Evolutionary conservation across 2,329 filamentous ascomycete species (phyloP).

Genomic region (Ceratocystis diversiconidia): DNA sequence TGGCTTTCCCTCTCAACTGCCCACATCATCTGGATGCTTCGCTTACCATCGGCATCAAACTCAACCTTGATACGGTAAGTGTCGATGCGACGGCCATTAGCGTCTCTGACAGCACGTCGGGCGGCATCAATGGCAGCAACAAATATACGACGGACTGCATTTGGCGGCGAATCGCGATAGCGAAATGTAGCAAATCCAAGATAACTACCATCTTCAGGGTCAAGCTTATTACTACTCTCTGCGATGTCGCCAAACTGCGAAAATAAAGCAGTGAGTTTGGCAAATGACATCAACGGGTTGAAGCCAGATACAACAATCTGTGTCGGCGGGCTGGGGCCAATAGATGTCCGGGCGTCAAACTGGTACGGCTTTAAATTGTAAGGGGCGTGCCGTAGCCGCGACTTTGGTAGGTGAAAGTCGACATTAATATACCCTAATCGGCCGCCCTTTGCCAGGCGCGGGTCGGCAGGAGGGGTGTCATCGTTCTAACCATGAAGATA

Average conservation of each 20-base stretch:
- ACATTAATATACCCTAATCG: slow-evolving; percentile 52
- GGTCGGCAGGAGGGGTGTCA: slow-evolving; percentile 66
- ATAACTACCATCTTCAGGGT: slow-evolving; percentile 86
- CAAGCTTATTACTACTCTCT: slow-evolving; percentile 84
- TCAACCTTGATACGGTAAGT: slow-evolving; percentile 65
- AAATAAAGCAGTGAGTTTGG: slow-evolving; percentile 62
- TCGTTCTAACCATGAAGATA: slow-evolving; percentile 54
- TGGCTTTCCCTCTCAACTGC: slow-evolving; percentile 55
- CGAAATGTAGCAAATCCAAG: slow-evolving; percentile 85
- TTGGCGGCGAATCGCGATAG: slow-evolving; percentile 54
- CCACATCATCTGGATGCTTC: slow-evolving; percentile 66
- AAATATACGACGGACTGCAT: slow-evolving; percentile 36
- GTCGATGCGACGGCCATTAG: slow-evolving; percentile 68
- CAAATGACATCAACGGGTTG: slow-evolving; percentile 72
- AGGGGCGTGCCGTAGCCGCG: slow-evolving; percentile 54
- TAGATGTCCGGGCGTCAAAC: slow-evolving; percentile 69
- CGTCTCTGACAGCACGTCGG: slow-evolving; percentile 61
- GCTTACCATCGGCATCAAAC: slow-evolving; percentile 75
- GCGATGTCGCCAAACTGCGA: slow-evolving; percentile 74
- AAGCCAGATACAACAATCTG: slow-evolving; percentile 94
- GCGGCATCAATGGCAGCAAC: slow-evolving; percentile 67
- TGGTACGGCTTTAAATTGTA: slow-evolving; percentile 71
- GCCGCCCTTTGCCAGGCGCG: slow-evolving; percentile 59
- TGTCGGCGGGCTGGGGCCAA: slow-evolving; percentile 76
- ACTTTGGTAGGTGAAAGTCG: slow-evolving; percentile 56